A percentile compares a stretch with the other conserved stretches of the same genome.
Conservation (phyloP, 116 monocot species). For the Zostera marina region DNA sequence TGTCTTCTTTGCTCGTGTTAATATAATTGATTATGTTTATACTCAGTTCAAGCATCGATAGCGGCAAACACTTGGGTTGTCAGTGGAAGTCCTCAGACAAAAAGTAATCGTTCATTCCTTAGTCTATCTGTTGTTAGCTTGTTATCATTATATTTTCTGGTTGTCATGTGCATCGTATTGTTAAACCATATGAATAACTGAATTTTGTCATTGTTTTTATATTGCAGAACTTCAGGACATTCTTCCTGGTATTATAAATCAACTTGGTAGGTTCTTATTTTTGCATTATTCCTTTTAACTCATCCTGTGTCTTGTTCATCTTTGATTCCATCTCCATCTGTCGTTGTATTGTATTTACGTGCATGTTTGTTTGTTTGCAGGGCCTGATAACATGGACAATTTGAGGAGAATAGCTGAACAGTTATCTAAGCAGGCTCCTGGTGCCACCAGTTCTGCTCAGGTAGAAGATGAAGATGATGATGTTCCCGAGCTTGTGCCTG, state of each 20-base stretch:
- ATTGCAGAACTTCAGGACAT: conserved; percentile 26
- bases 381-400: conserved; percentile 39
- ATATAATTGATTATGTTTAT: conserved; percentile 4
- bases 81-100: conserved; percentile 82
- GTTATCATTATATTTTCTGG: background rate
- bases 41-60: conserved; percentile 91
- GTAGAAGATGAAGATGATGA: conserved; percentile 35
- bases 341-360: background rate
- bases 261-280: conserved; percentile 31
- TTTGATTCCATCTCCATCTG: background rate
- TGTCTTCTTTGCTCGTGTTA: background rate
- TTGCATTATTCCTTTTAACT: background rate
- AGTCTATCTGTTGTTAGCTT: background rate
- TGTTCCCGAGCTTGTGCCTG: conserved; percentile 45
- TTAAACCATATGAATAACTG: too few relatives aligned
- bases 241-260: conserved; percentile 58
- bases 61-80: conserved; percentile 98
- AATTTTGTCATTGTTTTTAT: background rate
- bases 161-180: background rate
- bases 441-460: conserved; percentile 6
- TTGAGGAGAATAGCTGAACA: conserved; percentile 30
- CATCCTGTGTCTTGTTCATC: background rate
- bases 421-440: conserved; percentile 27
- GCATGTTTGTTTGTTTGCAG: conserved; percentile 4
- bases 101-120: conserved; percentile 23